phyloP scores from a whole-genome alignment of 768 basidiomycete species.

The Suillus sp. region DNA sequence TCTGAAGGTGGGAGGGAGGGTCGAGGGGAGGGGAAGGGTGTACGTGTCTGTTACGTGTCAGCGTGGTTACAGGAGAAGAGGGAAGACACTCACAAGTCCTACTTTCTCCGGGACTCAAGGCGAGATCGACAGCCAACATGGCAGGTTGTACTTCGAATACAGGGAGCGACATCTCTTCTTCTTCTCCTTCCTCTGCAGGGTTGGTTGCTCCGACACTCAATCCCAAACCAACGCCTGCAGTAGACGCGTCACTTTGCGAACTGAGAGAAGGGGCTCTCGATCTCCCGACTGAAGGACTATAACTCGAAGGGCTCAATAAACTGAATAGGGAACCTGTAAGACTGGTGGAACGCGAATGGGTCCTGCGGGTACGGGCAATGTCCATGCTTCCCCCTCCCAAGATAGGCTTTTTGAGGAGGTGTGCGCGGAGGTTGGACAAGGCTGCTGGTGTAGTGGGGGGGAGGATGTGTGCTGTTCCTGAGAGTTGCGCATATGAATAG shows the following conservation, averaged over 20 bases:
- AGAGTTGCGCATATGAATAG: constrained; percentile 83
- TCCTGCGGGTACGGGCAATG: constrained; percentile 48
- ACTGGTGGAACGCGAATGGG: constrained; percentile 48
- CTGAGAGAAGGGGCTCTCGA: constrained; percentile 29
- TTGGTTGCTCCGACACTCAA: neutral
- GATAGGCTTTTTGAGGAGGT: constrained; percentile 44
- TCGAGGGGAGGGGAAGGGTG: constrained; percentile 69
- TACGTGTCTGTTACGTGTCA: constrained; percentile 66
- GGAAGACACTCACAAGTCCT: constrained; percentile 59
- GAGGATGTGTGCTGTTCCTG: constrained; percentile 64
- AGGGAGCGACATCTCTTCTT: constrained; percentile 69
- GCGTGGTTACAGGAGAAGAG: neutral
- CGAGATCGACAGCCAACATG: constrained; percentile 88
- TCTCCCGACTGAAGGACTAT: constrained; percentile 17
- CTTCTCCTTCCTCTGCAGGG: constrained; percentile 49
- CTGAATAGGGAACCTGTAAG: constrained; percentile 53
- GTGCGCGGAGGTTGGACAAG: constrained; percentile 51
- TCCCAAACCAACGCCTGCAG: constrained; percentile 29
- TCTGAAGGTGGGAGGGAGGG: constrained; percentile 87
- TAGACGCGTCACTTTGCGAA: constrained; percentile 13
- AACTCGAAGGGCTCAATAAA: constrained; percentile 31
- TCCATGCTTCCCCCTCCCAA: constrained; percentile 83
- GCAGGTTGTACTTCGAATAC: constrained; percentile 84
- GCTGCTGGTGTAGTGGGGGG: constrained; percentile 47
- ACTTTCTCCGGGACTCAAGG: constrained; percentile 80